Evolutionary conservation across 345 rosid species (phyloP), one percentile per base, ranked within the genome.

Genomic region (Salix koriyanagi): DNA sequence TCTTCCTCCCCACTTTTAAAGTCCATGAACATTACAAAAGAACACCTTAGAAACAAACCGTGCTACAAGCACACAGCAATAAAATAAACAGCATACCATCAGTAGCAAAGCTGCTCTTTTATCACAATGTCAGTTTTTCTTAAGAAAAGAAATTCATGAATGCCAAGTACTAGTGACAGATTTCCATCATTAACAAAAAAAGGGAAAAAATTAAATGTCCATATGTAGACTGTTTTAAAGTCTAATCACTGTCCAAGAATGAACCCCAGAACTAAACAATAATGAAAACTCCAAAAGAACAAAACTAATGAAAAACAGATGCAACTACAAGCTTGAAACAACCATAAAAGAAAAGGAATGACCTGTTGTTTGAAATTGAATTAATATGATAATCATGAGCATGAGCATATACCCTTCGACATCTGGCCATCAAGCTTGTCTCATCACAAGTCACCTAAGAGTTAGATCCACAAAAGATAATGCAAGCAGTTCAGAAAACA

Each of bases 361-460:
- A 94, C 99, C 97, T 96, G 83, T 94, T 96, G 84, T 86, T 94
- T 69, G 98, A 96, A 76, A 96, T 96, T 46, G 98, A 96, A 88
- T 94, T 93, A 83, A 96, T 92, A 83, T 96, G 99, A 88, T 96
- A 96, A 83, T 96, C 98, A 87, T 96, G 99, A 75, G 99, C 99
- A 83, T 96, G 98, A 70, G 97, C 92, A 87, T 93, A 96, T 37
- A 93, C 91, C 85, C 98, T 90, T 64, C 99, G 93, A 81, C 98
- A 93, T 88, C 97, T 86, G 37, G 99, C 99, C 78, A 96, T 75
- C 79, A 88, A 84, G 85, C 87, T 93, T 26, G 92, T 90, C 87
- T 96, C 99, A 39, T 79, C 87, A 84, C 92, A 88, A 67, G 93
- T 89, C 74, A 94, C 95, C 99, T 96, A 85, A 14, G 52, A 56